Evolutionary conservation across 257 asterid species (phyloP).

Genomic region (Solanum pennellii): DNA sequence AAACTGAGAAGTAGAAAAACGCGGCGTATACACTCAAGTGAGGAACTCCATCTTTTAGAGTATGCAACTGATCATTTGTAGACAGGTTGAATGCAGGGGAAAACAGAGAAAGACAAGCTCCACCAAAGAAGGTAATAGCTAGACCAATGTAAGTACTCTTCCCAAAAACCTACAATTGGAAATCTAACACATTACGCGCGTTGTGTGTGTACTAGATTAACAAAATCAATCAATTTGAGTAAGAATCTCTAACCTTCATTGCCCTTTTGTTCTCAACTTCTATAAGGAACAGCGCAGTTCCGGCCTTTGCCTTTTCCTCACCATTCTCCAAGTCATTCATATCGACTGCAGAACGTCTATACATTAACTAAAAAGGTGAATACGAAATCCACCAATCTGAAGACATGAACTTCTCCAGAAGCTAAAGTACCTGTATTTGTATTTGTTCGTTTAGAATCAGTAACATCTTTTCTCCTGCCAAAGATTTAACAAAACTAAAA

Average conservation of each 20-base stretch:
- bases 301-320: constrained; percentile 41
- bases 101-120: constrained; percentile 72
- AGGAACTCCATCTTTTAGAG: constrained; percentile 46
- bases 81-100: constrained; percentile 91
- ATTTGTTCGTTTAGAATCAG: not conserved
- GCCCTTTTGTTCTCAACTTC: constrained; percentile 74
- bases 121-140: constrained; percentile 76
- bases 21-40: constrained; percentile 79
- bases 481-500: not conserved
- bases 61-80: constrained; percentile 80
- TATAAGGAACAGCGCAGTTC: constrained; percentile 70
- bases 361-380: not conserved
- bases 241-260: constrained; percentile 50
- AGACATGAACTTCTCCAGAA: not conserved
- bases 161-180: constrained; percentile 55
- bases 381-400: not conserved
- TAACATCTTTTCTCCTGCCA: constrained; percentile 1
- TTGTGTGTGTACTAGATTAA: not conserved
- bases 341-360: not conserved
- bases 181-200: not conserved
- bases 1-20: constrained; percentile 83
- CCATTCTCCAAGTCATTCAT: constrained; percentile 41
- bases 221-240: not conserved
- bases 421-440: not conserved
- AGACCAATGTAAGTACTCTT: constrained; percentile 68